Evolutionary conservation across 1,139 yeast species (phyloP).

Genomic region (Yamadazyma kanchanaburiensis): DNA sequence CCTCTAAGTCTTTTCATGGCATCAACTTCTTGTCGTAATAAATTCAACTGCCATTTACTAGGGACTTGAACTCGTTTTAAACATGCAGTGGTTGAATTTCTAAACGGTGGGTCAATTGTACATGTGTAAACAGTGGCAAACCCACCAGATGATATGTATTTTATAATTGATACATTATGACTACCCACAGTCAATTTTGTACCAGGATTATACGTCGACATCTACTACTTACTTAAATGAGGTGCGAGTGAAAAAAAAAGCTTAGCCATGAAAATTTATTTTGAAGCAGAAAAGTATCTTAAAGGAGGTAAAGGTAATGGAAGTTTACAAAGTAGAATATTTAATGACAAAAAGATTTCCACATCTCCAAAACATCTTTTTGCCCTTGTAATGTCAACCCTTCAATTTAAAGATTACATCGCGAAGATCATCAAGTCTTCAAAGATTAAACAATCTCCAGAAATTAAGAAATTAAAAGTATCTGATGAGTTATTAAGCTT

Average conservation of each 20-base stretch:
- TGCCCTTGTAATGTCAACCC: constrained; percentile 77
- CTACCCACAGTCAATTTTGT: constrained; percentile 63
- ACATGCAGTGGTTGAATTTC: constrained; percentile 54
- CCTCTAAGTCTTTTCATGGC: constrained; percentile 81
- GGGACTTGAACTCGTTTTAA: constrained; percentile 75
- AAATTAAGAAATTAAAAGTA: constrained; percentile 32
- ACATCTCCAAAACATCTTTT: constrained; percentile 72
- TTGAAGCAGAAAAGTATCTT: constrained; percentile 55
- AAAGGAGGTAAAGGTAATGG: constrained; percentile 19
- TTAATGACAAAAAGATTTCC: constrained; percentile 37
- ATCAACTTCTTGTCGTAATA: constrained; percentile 74
- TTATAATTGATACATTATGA: constrained; percentile 53
- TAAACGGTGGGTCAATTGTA: constrained; percentile 48
- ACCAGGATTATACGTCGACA: constrained; percentile 51
- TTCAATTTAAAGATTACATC: constrained; percentile 65
- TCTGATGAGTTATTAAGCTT: constrained; percentile 53
- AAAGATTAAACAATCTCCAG: constrained; percentile 47
- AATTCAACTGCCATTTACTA: constrained; percentile 63
- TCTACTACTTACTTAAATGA: not conserved
- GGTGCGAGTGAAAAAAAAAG: constrained; percentile 1
- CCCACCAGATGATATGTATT: constrained; percentile 71
- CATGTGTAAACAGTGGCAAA: constrained; percentile 78
- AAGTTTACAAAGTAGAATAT: constrained; percentile 64
- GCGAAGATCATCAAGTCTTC: constrained; percentile 62
- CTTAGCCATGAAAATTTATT: constrained; percentile 53